A percentile compares a stretch with the other conserved stretches of the same genome.
phyloP scores from a whole-genome alignment of 805 yeast species.

The Yarrowia keelungensis region DNA sequence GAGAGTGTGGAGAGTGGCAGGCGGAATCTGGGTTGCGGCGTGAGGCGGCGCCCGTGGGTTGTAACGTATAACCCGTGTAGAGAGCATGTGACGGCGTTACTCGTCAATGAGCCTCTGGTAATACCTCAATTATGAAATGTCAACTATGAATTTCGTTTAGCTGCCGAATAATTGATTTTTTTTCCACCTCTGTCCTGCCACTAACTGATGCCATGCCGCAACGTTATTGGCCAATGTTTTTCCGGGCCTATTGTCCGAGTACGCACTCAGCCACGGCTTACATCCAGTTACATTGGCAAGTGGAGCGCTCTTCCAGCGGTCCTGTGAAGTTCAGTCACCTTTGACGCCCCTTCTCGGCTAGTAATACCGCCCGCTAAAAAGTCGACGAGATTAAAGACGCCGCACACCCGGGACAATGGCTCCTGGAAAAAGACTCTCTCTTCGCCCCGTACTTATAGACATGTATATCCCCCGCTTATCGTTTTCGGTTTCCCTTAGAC shows the following conservation, averaged over 20 bases:
- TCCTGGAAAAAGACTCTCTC: too few species aligned
- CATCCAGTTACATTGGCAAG: not conserved
- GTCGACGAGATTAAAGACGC: conserved; percentile 8
- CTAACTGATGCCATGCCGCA: conserved; percentile 10
- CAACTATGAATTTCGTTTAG: conserved; percentile 5
- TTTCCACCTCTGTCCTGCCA: not conserved
- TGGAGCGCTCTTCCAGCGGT: too few species aligned
- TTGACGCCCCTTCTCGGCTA: conserved; percentile 19
- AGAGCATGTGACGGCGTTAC: too few species aligned
- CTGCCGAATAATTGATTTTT: not conserved
- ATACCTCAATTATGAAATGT: not conserved
- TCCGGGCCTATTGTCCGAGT: conserved; percentile 10
- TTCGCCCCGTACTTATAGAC: not conserved
- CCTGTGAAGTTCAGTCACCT: not conserved
- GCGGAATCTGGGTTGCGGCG: conserved; percentile 13
- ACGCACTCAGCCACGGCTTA: not conserved
- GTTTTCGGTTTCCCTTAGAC: not conserved
- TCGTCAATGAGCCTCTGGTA: not conserved
- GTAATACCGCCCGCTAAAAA: not conserved
- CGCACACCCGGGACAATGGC: conserved; percentile 18
- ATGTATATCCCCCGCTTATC: conserved; percentile 33
- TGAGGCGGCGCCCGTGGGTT: not conserved
- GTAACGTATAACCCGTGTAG: too few species aligned
- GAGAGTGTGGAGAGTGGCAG: not conserved
- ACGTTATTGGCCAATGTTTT: conserved; percentile 28